A percentile compares a stretch with the other conserved stretches of the same genome.
phyloP scores from a whole-genome alignment of 2,329 filamentous ascomycete species.

The Aureobasidium sp. region DNA sequence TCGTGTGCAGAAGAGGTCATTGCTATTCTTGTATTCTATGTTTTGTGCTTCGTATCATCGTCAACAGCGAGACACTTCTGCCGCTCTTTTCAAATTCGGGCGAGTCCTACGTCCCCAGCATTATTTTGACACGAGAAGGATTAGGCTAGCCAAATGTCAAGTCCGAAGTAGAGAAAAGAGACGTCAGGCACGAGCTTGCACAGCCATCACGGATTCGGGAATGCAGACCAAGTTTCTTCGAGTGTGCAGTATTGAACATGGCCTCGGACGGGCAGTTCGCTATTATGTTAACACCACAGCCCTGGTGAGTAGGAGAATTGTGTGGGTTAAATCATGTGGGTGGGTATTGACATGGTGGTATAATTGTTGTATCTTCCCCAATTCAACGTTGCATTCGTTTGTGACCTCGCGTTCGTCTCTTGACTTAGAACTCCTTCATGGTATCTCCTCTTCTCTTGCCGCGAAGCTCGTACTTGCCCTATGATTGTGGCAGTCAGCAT shows the following conservation, averaged over 20 bases:
- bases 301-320: not conserved
- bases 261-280: not conserved
- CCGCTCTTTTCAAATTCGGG: not conserved
- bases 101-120: not conserved
- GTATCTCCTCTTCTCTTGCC: constrained; percentile 84
- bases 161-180: too few relatives aligned
- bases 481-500: constrained; percentile 16
- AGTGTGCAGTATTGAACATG: not conserved
- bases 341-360: constrained; percentile 13
- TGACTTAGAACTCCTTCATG: constrained; percentile 64
- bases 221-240: not conserved
- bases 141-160: not conserved
- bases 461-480: constrained; percentile 82
- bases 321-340: not conserved
- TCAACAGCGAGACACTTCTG: not conserved
- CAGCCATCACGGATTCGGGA: not conserved
- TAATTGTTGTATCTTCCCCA: constrained; percentile 8
- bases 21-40: not conserved
- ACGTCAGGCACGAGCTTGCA: not conserved
- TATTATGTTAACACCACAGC: not conserved
- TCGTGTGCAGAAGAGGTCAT: not conserved
- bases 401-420: not conserved
- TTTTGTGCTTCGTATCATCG: not conserved
- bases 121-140: not conserved
- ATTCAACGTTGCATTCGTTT: not conserved